Percentiles rank a stretch among this genome's conserved stretches.
Conservation (phyloP, 2,329 filamentous ascomycete genomes). For the Aureobasidium sp. region DNA sequence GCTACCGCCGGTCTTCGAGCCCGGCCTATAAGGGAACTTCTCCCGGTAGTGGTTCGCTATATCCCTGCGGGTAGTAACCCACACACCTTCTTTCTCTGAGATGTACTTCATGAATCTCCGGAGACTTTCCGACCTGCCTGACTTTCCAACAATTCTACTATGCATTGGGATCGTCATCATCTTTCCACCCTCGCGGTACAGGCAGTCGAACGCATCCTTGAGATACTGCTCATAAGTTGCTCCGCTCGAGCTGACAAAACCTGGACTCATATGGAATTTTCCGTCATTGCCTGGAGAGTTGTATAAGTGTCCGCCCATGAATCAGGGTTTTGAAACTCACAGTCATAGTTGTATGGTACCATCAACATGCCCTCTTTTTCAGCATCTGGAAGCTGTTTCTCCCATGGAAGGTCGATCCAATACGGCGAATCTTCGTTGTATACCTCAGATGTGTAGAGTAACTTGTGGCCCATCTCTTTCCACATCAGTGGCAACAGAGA, state of each 20-base stretch:
- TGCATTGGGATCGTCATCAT: conserved; percentile 40
- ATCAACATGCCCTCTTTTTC: conserved; percentile 45
- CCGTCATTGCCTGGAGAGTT: conserved; percentile 32
- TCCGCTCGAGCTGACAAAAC: conserved; percentile 35
- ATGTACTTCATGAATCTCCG: conserved; percentile 37
- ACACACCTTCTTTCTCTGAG: conserved; percentile 35
- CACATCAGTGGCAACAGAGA: conserved; percentile 44
- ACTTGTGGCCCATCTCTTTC: conserved; percentile 46
- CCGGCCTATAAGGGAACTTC: conserved; percentile 33
- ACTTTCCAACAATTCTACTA: conserved; percentile 36
- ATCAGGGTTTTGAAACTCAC: conserved; percentile 21
- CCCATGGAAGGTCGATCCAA: conserved; percentile 48
- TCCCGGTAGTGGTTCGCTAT: conserved; percentile 37
- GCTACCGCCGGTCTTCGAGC: neutral
- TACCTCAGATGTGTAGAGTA: conserved; percentile 45
- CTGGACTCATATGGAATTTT: conserved; percentile 40
- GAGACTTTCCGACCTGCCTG: conserved; percentile 34
- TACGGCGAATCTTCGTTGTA: conserved; percentile 52
- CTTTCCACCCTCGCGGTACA: conserved; percentile 37
- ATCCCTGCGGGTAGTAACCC: conserved; percentile 38
- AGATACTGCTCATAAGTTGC: conserved; percentile 36
- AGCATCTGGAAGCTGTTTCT: conserved; percentile 34
- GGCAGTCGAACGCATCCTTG: conserved; percentile 35
- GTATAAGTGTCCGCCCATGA: neutral
- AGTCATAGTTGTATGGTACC: conserved; percentile 47